A percentile compares a stretch with the other conserved stretches of the same genome.
These are phyloP conservation scores for Geotrichum australiense DNA, from an alignment of 1,139 yeast species.

Conservation along the genomic window DNA sequence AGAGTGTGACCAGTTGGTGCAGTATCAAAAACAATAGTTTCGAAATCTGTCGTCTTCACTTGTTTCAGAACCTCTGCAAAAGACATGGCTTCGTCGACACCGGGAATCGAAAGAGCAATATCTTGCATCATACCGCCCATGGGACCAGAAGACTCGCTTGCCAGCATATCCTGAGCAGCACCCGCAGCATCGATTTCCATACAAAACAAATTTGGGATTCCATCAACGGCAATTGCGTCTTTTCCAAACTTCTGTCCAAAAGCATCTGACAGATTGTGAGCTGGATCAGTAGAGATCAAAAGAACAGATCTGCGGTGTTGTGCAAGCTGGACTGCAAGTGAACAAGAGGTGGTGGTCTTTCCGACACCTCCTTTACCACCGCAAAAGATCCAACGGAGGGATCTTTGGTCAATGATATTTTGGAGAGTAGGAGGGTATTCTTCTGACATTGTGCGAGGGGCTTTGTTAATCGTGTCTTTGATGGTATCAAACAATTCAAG, in stretches of 20 bases:
- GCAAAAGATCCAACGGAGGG: constrained; percentile 92
- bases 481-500: too few species aligned
- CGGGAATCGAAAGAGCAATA: constrained; percentile 91
- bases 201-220: constrained; percentile 79
- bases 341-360: constrained; percentile 93
- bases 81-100: constrained; percentile 95
- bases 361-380: constrained; percentile 99
- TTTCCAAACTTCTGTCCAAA: constrained; percentile 97
- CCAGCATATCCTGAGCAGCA: constrained; percentile 81
- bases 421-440: constrained; percentile 34
- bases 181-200: constrained; percentile 99
- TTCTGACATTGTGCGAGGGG: too few species aligned
- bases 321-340: constrained; percentile 84
- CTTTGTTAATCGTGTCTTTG: too few species aligned
- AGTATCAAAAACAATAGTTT: constrained; percentile 91
- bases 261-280: constrained; percentile 94
- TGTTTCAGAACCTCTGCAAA: constrained; percentile 97
- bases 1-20: constrained; percentile 98
- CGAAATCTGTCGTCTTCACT: constrained; percentile 77
- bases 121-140: constrained; percentile 43
- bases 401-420: constrained; percentile 36
- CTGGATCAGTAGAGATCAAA: constrained; percentile 94
- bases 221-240: constrained; percentile 90
- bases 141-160: constrained; percentile 44
- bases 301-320: constrained; percentile 77